Percentiles rank a stretch among this genome's conserved stretches.
phyloP scores from a whole-genome alignment of 2,329 filamentous ascomycete genomes.

The Aspergillus piperis region DNA sequence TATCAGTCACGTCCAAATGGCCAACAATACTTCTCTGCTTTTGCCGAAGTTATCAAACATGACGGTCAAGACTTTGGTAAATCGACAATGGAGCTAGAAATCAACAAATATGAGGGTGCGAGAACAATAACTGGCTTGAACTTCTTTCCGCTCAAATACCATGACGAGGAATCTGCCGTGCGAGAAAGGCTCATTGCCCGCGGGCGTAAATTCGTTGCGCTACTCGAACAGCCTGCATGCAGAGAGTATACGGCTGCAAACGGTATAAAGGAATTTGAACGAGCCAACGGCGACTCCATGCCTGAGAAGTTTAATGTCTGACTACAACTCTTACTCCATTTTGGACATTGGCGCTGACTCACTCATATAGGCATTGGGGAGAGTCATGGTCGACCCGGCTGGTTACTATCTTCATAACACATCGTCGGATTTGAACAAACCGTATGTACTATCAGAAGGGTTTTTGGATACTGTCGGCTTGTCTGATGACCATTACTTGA shows the following conservation, averaged over 20 bases:
- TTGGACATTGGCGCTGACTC: background rate
- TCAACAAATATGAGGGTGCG: background rate
- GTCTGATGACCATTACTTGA: background rate
- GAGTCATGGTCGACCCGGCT: conserved; percentile 1
- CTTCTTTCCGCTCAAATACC: background rate
- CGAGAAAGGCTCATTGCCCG: conserved; percentile 2
- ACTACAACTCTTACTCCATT: background rate
- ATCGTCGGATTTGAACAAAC: background rate
- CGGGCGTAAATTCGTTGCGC: background rate
- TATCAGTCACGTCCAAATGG: background rate
- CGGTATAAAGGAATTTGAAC: background rate
- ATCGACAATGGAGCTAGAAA: background rate
- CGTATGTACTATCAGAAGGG: background rate
- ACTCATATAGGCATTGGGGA: background rate
- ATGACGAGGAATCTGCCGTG: background rate
- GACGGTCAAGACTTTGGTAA: conserved; percentile 4
- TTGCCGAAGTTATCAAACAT: background rate
- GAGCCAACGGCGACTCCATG: background rate
- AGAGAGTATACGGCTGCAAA: background rate
- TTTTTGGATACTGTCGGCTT: background rate
- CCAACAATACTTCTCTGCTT: background rate
- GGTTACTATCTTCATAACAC: conserved; percentile 3
- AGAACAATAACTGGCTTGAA: background rate
- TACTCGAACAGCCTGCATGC: conserved; percentile 1
- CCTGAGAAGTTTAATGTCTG: conserved; percentile 4